phyloP scores from a whole-genome alignment of 768 basidiomycete genomes.

The Mycena polygramma region DNA sequence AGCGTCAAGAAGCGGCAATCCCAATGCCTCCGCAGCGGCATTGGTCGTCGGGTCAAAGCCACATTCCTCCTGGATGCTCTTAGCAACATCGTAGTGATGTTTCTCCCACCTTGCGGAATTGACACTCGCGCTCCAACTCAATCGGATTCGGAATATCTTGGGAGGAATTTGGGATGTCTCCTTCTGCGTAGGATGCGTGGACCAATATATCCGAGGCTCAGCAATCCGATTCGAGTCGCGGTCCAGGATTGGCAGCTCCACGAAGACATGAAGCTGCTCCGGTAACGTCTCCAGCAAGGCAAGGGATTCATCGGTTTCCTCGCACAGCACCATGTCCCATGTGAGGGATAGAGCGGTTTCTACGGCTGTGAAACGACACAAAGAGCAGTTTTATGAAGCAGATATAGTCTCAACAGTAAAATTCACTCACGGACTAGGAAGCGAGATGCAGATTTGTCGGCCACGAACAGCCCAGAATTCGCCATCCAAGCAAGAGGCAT shows the following conservation, averaged over 20 bases:
- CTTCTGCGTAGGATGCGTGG: background rate
- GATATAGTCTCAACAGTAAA: too few relatives aligned
- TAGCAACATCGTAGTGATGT: slow-evolving; percentile 16
- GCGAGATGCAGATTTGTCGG: background rate
- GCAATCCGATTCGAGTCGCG: background rate
- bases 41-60: slow-evolving; percentile 4
- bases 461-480: background rate
- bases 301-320: background rate
- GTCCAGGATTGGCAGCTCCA: background rate
- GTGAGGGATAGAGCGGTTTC: background rate
- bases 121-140: background rate
- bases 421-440: background rate
- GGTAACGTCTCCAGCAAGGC: background rate
- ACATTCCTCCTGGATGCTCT: slow-evolving; percentile 1
- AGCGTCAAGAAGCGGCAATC: background rate
- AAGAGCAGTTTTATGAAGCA: background rate
- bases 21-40: background rate
- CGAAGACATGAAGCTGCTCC: slow-evolving; percentile 2
- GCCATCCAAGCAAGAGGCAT: background rate
- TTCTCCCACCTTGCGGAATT: background rate
- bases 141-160: background rate
- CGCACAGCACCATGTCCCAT: background rate
- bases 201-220: slow-evolving; percentile 15
- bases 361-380: background rate
- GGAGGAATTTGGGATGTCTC: background rate